These are phyloP conservation scores for Udeniomyces megalosporus DNA, from an alignment of 768 basidiomycete genomes.

Conservation along the genomic window DNA sequence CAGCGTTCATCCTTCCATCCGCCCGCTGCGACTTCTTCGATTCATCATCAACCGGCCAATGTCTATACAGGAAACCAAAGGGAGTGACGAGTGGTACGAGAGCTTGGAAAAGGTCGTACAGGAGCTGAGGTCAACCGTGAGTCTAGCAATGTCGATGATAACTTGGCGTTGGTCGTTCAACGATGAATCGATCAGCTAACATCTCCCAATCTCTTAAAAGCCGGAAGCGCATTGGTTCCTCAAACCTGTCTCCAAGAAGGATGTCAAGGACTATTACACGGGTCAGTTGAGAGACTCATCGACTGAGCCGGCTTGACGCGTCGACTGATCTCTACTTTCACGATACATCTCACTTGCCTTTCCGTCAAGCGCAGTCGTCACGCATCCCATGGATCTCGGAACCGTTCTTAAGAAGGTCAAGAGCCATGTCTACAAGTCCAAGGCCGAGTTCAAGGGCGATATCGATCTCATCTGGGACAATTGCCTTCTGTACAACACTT, in stretches of 20 bases:
- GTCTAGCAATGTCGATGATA: too few relatives aligned
- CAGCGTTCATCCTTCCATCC: constrained; percentile 8
- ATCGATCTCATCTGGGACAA: constrained; percentile 95
- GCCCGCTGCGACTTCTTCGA: too few relatives aligned
- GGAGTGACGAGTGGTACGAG: constrained; percentile 84
- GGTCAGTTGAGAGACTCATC: constrained; percentile 36
- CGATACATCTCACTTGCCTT: constrained; percentile 33
- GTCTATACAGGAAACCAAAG: constrained; percentile 25
- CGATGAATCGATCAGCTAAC: too few relatives aligned
- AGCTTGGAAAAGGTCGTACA: constrained; percentile 71
- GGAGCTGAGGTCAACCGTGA: constrained; percentile 56
- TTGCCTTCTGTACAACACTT: constrained; percentile 79
- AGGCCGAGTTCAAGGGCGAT: constrained; percentile 83
- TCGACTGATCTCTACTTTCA: constrained; percentile 1
- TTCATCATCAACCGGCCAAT: neutral
- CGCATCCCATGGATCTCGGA: constrained; percentile 86
- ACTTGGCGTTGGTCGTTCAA: too few relatives aligned
- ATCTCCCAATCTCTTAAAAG: too few relatives aligned
- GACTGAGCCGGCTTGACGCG: neutral
- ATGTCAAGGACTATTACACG: constrained; percentile 86
- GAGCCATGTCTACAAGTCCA: constrained; percentile 76
- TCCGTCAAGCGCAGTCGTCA: constrained; percentile 63
- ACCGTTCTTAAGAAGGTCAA: constrained; percentile 91
- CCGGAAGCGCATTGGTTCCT: constrained; percentile 82
- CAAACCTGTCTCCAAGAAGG: constrained; percentile 74